Conservation (phyloP, 305 asterid genomes). For the Fraxinus sp. region DNA sequence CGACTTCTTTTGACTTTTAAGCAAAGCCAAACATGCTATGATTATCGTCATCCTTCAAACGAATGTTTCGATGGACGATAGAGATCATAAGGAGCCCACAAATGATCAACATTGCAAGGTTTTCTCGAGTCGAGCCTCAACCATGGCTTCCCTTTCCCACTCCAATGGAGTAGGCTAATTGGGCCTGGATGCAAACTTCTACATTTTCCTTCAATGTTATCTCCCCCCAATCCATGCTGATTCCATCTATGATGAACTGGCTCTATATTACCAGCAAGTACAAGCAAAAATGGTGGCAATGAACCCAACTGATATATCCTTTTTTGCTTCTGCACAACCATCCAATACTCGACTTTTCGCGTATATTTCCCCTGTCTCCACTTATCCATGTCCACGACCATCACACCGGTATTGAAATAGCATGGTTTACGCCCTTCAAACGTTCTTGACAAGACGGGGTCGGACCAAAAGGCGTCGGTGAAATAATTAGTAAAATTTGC, state of each 20-base stretch:
- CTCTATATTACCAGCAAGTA: conserved; percentile 59
- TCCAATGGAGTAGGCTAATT: conserved; percentile 68
- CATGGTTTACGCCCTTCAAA: conserved; percentile 53
- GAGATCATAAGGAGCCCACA: conserved; percentile 80
- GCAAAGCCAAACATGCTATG: not conserved
- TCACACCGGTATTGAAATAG: conserved; percentile 67
- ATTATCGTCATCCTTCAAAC: conserved; percentile 38
- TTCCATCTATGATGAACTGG: conserved; percentile 72
- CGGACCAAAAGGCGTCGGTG: conserved; percentile 49
- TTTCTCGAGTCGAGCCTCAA: conserved; percentile 60
- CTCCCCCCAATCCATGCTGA: conserved; percentile 77
- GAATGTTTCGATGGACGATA: conserved; percentile 42
- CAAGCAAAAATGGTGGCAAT: conserved; percentile 66
- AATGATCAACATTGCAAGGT: conserved; percentile 64
- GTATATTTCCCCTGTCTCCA: conserved; percentile 57
- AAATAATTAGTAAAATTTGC: conserved; percentile 64
- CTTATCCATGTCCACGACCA: conserved; percentile 62
- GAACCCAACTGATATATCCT: conserved; percentile 70
- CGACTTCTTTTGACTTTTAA: not conserved
- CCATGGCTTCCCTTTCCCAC: conserved; percentile 86
- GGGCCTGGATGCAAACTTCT: conserved; percentile 70
- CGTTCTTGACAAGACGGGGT: conserved; percentile 27
- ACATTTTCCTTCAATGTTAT: conserved; percentile 65
- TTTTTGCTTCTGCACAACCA: conserved; percentile 56
- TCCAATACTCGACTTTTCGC: conserved; percentile 52